Evolutionary conservation across 2,329 filamentous ascomycete genomes (phyloP).

Genomic region (Podosphaera aphanis): DNA sequence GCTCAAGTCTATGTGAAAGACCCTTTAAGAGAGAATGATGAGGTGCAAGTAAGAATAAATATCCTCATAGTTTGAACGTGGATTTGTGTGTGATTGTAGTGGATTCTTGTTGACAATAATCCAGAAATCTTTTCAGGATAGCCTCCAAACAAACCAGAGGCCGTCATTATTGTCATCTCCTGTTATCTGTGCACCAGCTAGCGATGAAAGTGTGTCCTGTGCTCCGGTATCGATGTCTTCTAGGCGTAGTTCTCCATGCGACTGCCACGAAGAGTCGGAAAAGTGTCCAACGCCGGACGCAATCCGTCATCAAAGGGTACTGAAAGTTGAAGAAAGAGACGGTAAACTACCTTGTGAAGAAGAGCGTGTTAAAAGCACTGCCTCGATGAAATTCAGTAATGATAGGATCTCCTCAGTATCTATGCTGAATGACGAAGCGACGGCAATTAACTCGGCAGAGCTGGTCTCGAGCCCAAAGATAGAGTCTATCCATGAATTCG

Average conservation of each 20-base stretch:
- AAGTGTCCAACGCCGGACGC: conserved; percentile 5
- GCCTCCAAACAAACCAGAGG: conserved; percentile 74
- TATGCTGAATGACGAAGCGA: conserved; percentile 3
- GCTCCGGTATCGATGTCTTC: conserved; percentile 9
- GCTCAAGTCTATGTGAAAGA: conserved; percentile 61
- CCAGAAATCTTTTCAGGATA: conserved; percentile 95
- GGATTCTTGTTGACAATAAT: not conserved
- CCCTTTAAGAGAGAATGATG: conserved; percentile 28
- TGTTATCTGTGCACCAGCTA: conserved; percentile 41
- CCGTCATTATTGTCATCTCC: conserved; percentile 65
- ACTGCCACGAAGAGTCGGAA: conserved; percentile 2
- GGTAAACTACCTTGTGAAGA: no score
- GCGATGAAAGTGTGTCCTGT: conserved; percentile 20
- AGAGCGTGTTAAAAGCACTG: not conserved
- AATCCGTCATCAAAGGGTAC: conserved; percentile 5
- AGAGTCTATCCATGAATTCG: conserved; percentile 10
- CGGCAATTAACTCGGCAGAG: conserved; percentile 2
- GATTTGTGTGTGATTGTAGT: not conserved
- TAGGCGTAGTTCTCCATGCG: conserved; percentile 9
- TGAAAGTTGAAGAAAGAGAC: conserved; percentile 1
- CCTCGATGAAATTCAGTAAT: not conserved
- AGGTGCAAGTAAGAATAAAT: conserved; percentile 55
- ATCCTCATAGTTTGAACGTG: not conserved
- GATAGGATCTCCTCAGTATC: conserved; percentile 1
- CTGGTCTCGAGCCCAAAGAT: conserved; percentile 5